Base-by-base conservation (phyloP, 2,329 filamentous ascomycete species). In the Fusarium falciforme region DNA sequence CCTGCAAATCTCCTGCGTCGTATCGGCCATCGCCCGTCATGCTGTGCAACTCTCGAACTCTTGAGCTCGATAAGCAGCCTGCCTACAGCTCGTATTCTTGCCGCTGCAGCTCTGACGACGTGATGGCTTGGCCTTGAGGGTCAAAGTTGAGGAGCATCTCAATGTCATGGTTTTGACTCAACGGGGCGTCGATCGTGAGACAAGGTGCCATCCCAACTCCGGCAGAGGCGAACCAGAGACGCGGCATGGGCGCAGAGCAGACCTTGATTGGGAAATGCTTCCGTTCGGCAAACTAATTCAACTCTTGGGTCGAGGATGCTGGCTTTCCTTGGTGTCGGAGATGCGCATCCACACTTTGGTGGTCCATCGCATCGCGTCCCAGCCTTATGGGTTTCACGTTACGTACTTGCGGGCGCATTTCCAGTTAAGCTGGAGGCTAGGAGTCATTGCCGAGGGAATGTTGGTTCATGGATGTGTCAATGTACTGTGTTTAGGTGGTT, bases 11-110 rank as follows among this genome's bases (percentile, higher is more conserved):
- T 59, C 35, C 31, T 33, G 25, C 22, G 38, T 55, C 72, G 72
- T 74, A 76, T 75, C 70, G 68, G 62, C 25, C 64, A 75, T 74
- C 62, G 61, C 63, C 72, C 66, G 60, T 47, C 63, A 68, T 52
- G 72, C 58, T 68, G 72, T 75, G 69, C 66, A 61, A 73, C 72
- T 66, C 42, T 52, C 1, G 6, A 62, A 62, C 47, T 29, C 22
- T 16, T 33, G 55, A 55, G 61, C 61, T 35, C 33, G 20, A 58
- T 44, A 70, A 62, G 63, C 58, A 71, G 67, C 60, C 64, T 65
- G 17, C 71, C 61, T 60, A 61, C 67, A 74, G 58, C 61, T 71
- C 67, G 71, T 74, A 71, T 66, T 59, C 17, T 58, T 54, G 47
- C 38, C 14, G 25, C 17, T 36, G 22, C 44, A 33, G 25, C 57